phyloP scores from a whole-genome alignment of 371 early-diverging fungal species.

The Rhizopus microsporus region DNA sequence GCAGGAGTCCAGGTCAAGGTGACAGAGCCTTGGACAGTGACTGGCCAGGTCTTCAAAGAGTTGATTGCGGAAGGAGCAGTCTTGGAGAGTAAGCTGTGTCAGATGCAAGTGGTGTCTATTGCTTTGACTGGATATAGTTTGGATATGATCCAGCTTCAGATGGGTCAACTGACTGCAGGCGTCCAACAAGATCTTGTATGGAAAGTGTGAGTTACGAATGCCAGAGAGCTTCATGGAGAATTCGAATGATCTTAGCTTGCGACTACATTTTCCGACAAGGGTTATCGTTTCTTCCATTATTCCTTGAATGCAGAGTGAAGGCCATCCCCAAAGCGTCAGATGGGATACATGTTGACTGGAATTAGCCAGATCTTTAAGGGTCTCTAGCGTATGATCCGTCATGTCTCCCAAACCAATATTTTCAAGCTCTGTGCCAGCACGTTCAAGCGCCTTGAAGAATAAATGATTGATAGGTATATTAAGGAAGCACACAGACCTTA shows the following conservation, averaged over 20 bases:
- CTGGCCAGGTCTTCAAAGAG: slow-evolving; percentile 11
- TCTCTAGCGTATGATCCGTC: slow-evolving; percentile 15
- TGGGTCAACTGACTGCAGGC: neutral
- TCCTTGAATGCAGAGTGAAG: slow-evolving; percentile 18
- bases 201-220: slow-evolving; percentile 15
- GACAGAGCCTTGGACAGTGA: slow-evolving; percentile 3
- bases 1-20: slow-evolving; percentile 7
- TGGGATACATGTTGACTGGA: slow-evolving; percentile 15
- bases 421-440: slow-evolving; percentile 8
- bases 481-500: slow-evolving; percentile 12
- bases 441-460: slow-evolving; percentile 17
- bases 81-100: slow-evolving; percentile 3
- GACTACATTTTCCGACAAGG: slow-evolving; percentile 11
- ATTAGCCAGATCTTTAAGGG: slow-evolving; percentile 7
- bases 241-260: slow-evolving; percentile 5
- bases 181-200: slow-evolving; percentile 8
- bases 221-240: slow-evolving; percentile 26
- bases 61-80: slow-evolving; percentile 18
- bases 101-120: neutral
- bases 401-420: slow-evolving; percentile 18
- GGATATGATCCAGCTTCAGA: slow-evolving; percentile 12
- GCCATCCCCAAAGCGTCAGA: slow-evolving; percentile 29
- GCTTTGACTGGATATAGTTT: slow-evolving; percentile 1
- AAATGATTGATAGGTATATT: slow-evolving; percentile 14
- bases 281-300: slow-evolving; percentile 15